phyloP scores from a whole-genome alignment of 768 basidiomycete species.

The Pleurotus pulmonarius region DNA sequence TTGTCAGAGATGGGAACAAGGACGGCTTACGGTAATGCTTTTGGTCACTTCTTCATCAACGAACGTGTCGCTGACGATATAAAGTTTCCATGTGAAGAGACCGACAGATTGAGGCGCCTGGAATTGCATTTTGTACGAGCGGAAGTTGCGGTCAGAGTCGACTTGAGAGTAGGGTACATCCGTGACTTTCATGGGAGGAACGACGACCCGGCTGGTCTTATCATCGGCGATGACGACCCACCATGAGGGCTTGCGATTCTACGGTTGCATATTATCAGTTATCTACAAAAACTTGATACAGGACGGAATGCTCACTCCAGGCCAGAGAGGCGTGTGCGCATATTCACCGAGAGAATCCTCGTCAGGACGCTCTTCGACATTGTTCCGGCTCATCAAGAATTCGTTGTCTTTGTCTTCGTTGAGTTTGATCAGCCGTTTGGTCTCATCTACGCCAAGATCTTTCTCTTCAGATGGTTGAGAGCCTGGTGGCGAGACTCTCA shows the following conservation, averaged over 20 bases:
- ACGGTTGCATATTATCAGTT: conserved; percentile 7
- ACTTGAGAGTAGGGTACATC: conserved; percentile 69
- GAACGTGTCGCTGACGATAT: conserved; percentile 84
- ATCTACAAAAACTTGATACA: neutral
- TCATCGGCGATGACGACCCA: conserved; percentile 89
- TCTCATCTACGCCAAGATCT: conserved; percentile 43
- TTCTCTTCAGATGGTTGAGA: conserved; percentile 26
- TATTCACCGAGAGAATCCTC: conserved; percentile 40
- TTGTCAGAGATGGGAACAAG: neutral
- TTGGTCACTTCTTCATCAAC: conserved; percentile 73
- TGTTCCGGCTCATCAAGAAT: conserved; percentile 61
- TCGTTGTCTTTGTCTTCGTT: conserved; percentile 66
- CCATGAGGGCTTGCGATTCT: conserved; percentile 91
- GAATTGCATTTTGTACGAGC: conserved; percentile 90
- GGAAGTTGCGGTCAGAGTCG: conserved; percentile 54
- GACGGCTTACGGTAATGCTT: conserved; percentile 64
- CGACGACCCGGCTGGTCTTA: conserved; percentile 79
- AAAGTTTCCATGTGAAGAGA: conserved; percentile 84
- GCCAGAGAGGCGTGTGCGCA: conserved; percentile 95
- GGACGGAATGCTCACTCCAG: conserved; percentile 55
- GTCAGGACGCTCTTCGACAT: conserved; percentile 56
- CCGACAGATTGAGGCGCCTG: conserved; percentile 87
- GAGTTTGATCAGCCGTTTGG: conserved; percentile 38
- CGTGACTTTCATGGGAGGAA: conserved; percentile 78
- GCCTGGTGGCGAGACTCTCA: conserved; percentile 64